Base-by-base conservation (phyloP, 164 flowering plant species). In the Piper longum region DNA sequence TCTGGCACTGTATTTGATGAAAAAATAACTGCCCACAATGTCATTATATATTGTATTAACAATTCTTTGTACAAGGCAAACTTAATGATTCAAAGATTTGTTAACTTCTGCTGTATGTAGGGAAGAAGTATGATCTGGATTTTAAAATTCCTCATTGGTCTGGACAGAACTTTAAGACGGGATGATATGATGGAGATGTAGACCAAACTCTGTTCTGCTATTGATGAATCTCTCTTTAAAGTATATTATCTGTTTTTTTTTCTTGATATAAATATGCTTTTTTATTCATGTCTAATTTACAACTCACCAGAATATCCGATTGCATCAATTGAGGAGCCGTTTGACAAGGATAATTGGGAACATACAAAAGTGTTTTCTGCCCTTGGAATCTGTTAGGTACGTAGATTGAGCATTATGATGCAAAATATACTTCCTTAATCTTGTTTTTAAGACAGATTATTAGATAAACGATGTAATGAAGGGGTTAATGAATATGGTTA, bases 301-400 rank as follows among this genome's bases (percentile, higher is more conserved):
- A 16, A 54, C 54, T 17, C 62, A 57, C 16, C 73, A 95, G 99
- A 84, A 62, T 95, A 90, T 77, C 95, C 97, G 56, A 86, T 95
- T 71, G 85, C 85, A 48, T 91, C 96, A 61, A 91, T 95, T 70
- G 95, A 88, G 76, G 97, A 91, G 74, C 99, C 99, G 54, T 95
- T 95, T 81, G 97, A 95, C 78, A 88, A 83, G 80, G 99, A 95
- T 74, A 97, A 91, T 63, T 95, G 99, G 99, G 96, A 91, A 60
- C 96, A 82, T 67, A 73, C 74, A 55, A 88, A 82, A 74, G 13
- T 65, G 62, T 80, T 93, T 51, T 78, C 89, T 54, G 60, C 71
- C 73, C 91, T 88, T 69, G 88, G 81, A 65, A 69, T 83, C 61
- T 87, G 96, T 69, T 97, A 93, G 97, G 97, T 90, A 66, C 72